Base-by-base conservation (phyloP, 2,329 filamentous ascomycete genomes). In the Ceratocystis harringtonii region DNA sequence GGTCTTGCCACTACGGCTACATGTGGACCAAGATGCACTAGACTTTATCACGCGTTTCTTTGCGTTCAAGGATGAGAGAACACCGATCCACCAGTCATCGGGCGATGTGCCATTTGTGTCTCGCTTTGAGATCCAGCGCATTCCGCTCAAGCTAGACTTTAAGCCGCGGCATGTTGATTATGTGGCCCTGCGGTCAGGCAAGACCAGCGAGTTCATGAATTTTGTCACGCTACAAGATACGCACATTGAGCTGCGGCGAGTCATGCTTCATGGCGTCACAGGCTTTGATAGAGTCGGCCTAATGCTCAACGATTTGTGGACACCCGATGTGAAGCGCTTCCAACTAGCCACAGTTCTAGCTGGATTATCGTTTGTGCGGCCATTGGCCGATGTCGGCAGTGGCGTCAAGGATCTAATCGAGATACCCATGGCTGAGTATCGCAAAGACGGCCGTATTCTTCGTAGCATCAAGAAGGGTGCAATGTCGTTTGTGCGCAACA, bases 151-250 rank as follows among this genome's bases (percentile, higher is more conserved):
- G 71, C 84, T 85, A 2, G 94, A 99, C 75, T 99, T 99, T 77
- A 99, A 99, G 74, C 94, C 94, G 7, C 97, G 99, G 75, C 85
- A 90, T n/a, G 90, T 99, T 19, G 92, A 99, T 74, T 99, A 99
- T 70, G 89, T 86, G 0, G 92, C 92, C 2, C 81, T 99, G 2
- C 86, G 92, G 30, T 96, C 94, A 1, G 94, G 94, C 1, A 90
- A 90, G 69, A 97, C 94, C 0, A 95, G 90, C 0, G 94, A 99
- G 74, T 95, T 99, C 72, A 97, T 97, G 92, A 99, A 99, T 74
- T 96, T 99, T 73, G 82, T 99, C 69, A 89, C 92, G 15, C 82
- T 99, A 0, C 94, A 99, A 70, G 87, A 89, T 69, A 86, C 94
- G 1, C 86, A 92, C 68, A 88, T 99, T 81, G 83, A 88, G 5